A percentile compares a stretch with the other conserved stretches of the same genome.
These are phyloP conservation scores for Rubia yunnanensis DNA, from an alignment of 257 asterid species.

Conservation along the genomic window DNA sequence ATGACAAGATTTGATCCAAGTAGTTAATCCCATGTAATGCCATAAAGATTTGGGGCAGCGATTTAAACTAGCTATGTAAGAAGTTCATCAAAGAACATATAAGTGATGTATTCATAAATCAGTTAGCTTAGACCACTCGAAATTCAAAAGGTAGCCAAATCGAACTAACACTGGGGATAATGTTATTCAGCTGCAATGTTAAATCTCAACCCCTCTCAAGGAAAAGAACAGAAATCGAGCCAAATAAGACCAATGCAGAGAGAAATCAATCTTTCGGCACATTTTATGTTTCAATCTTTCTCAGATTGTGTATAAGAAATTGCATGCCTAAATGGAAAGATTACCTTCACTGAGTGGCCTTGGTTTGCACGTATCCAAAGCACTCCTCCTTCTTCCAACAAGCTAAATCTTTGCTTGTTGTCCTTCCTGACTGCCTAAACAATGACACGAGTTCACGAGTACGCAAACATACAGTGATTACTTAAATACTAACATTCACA, in stretches of 20 bases:
- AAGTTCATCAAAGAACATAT: not conserved
- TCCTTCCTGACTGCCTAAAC: constrained; percentile 71
- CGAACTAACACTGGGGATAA: not conserved
- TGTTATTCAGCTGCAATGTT: not conserved
- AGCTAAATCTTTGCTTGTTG: constrained; percentile 78
- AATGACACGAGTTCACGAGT: not conserved
- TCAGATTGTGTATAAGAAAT: not conserved
- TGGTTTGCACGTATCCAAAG: constrained; percentile 91
- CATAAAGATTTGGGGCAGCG: not conserved
- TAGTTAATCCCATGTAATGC: not conserved
- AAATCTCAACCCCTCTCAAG: not conserved
- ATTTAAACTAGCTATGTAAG: not conserved
- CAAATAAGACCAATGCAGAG: not conserved
- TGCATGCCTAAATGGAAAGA: constrained; percentile 6
- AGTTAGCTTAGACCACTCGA: not conserved
- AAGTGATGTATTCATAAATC: not conserved
- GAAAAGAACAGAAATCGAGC: not conserved
- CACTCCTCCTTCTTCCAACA: constrained; percentile 78
- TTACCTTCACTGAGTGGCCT: constrained; percentile 71
- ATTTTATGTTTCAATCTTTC: not conserved
- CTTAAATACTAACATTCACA: not conserved
- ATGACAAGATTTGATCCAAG: not conserved
- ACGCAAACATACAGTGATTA: not conserved
- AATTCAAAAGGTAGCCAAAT: not conserved
- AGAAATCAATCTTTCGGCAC: not conserved